A percentile compares a stretch with the other conserved stretches of the same genome.
Conservation (phyloP, 208 protist genomes). For the Leishmania guyanensis region DNA sequence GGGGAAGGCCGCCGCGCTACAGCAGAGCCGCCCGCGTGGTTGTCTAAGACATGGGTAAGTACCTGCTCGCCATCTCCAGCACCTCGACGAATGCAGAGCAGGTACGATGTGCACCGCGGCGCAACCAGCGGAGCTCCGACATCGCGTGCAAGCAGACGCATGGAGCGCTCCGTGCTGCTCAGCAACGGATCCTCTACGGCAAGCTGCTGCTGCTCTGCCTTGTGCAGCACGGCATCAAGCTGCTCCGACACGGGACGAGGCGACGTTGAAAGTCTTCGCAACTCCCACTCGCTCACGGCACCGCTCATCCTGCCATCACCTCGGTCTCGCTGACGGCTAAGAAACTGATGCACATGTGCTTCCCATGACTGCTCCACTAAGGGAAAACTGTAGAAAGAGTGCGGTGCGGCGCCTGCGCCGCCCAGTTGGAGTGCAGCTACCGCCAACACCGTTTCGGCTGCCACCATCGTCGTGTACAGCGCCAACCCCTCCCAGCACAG, state of each 20-base stretch:
- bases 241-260: background rate
- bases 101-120: constrained; percentile 26
- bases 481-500: constrained; percentile 33
- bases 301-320: background rate
- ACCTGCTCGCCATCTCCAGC: background rate
- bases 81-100: constrained; percentile 7
- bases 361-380: constrained; percentile 49
- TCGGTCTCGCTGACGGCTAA: background rate
- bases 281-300: constrained; percentile 4
- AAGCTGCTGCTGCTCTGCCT: constrained; percentile 11
- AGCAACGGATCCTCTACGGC: constrained; percentile 16
- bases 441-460: constrained; percentile 9
- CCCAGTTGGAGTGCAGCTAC: constrained; percentile 34
- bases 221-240: constrained; percentile 2
- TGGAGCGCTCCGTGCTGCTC: constrained; percentile 20
- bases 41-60: background rate
- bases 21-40: background rate
- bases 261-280: constrained; percentile 18
- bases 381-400: constrained; percentile 45
- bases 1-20: background rate
- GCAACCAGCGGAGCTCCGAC: constrained; percentile 2
- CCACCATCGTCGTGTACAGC: constrained; percentile 1
- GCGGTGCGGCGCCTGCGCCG: background rate
- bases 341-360: constrained; percentile 22
- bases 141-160: constrained; percentile 17